Evolutionary conservation across 179 eudicot species (phyloP).

Genomic region (Drosera spatulata): DNA sequence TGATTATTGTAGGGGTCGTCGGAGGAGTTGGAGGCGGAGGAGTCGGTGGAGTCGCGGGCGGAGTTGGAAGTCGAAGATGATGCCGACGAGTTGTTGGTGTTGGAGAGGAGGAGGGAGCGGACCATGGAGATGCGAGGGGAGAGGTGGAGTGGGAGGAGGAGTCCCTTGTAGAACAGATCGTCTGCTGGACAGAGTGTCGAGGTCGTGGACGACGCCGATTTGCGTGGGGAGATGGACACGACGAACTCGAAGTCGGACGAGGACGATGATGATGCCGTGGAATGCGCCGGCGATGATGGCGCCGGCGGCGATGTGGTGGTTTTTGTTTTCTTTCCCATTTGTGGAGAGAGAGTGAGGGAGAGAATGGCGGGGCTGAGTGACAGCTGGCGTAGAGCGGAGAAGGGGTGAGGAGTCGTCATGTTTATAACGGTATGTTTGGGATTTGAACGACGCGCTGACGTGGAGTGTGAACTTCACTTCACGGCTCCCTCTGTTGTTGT

Average conservation of each 20-base stretch:
- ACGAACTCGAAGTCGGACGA: constrained; percentile 50
- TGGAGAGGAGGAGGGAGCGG: constrained; percentile 41
- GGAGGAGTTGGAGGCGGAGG: constrained; percentile 30
- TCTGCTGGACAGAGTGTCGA: constrained; percentile 67
- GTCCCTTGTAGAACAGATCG: constrained; percentile 87
- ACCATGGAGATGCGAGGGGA: constrained; percentile 84
- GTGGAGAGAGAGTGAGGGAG: too few relatives aligned
- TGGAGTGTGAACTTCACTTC: too few relatives aligned
- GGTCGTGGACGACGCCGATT: constrained; percentile 24
- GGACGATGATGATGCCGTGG: constrained; percentile 61
- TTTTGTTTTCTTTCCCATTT: constrained; percentile 27
- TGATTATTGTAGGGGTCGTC: constrained; percentile 29
- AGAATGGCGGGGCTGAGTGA: too few relatives aligned
- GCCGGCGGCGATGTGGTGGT: constrained; percentile 52
- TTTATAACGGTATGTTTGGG: too few relatives aligned
- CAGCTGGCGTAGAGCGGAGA: too few relatives aligned
- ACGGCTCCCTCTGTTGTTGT: too few relatives aligned
- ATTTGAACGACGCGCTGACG: too few relatives aligned
- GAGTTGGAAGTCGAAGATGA: constrained; percentile 34
- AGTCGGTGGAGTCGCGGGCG: constrained; percentile 35
- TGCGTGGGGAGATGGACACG: constrained; percentile 43
- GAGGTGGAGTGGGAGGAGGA: constrained; percentile 68
- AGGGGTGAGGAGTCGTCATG: too few relatives aligned
- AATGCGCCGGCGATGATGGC: constrained; percentile 80
- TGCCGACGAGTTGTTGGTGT: constrained; percentile 50